Evolutionary conservation across 2,329 filamentous ascomycete species (phyloP).

Genomic region (Grosmannia huntii): DNA sequence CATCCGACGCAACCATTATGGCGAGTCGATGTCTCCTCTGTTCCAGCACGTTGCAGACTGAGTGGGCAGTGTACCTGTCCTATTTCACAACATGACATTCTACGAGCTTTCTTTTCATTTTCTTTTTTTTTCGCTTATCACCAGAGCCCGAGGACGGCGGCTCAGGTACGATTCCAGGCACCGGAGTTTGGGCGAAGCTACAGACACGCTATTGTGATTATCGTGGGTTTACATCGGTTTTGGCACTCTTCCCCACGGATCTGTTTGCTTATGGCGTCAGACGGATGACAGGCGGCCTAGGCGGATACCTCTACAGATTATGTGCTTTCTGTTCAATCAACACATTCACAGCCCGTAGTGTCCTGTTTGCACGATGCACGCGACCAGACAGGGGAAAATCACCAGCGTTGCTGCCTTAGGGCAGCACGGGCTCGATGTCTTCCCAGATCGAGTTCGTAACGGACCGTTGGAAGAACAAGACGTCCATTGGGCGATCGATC

Average conservation of each 20-base stretch:
- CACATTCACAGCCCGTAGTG: neutral
- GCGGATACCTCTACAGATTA: neutral
- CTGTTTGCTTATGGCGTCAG: neutral
- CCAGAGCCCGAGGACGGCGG: neutral
- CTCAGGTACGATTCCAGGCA: neutral
- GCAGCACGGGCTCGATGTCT: slow-evolving; percentile 57
- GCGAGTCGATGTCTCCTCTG: slow-evolving; percentile 62
- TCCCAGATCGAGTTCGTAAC: slow-evolving; percentile 62
- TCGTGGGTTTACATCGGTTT: neutral
- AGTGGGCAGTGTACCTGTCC: neutral
- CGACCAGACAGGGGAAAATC: neutral
- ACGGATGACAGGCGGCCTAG: neutral
- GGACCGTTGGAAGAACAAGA: slow-evolving; percentile 64
- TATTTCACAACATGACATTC: neutral
- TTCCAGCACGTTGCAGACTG: slow-evolving; percentile 55
- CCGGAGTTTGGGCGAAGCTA: slow-evolving; percentile 1
- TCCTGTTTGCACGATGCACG: neutral
- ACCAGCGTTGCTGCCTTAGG: slow-evolving; percentile 65
- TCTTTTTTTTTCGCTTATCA: neutral
- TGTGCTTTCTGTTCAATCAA: neutral
- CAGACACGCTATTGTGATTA: neutral
- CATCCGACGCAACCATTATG: slow-evolving; percentile 92
- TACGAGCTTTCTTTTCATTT: neutral
- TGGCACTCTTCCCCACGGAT: neutral
- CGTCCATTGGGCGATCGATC: slow-evolving; percentile 17